These are phyloP conservation scores for Eugenia klotzschiana DNA, from an alignment of 441 rosid species.

Conservation along the genomic window DNA sequence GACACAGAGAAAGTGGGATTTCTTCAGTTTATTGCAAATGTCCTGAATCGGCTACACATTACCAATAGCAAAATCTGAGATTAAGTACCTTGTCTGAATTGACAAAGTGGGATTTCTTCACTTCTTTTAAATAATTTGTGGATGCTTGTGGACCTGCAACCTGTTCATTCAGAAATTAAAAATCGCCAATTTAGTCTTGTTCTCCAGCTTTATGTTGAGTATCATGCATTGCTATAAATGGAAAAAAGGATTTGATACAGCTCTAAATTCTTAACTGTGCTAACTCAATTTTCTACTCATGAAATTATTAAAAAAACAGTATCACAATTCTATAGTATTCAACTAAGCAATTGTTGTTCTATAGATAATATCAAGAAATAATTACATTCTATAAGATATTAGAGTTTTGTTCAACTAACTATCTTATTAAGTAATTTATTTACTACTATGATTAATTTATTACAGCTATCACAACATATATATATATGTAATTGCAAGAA, in stretches of 20 bases:
- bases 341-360: not conserved
- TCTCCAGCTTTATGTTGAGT: not conserved
- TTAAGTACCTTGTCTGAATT: slow-evolving; percentile 80
- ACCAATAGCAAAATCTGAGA: not conserved
- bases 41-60: too few species aligned
- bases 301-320: too few species aligned
- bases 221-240: not conserved
- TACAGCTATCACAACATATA: not conserved
- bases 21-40: too few species aligned
- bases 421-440: too few species aligned
- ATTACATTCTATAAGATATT: not conserved
- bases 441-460: not conserved
- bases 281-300: not conserved
- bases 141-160: slow-evolving; percentile 72
- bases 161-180: slow-evolving; percentile 13
- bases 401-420: not conserved
- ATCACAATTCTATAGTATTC: not conserved
- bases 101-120: slow-evolving; percentile 75
- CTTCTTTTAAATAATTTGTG: slow-evolving; percentile 59
- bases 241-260: not conserved
- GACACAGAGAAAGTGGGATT: too few species aligned
- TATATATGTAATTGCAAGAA: not conserved
- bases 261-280: not conserved
- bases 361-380: not conserved
- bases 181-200: not conserved